Conservation (phyloP, 2,329 filamentous ascomycete genomes). For the Aspergillus sclerotialis region DNA sequence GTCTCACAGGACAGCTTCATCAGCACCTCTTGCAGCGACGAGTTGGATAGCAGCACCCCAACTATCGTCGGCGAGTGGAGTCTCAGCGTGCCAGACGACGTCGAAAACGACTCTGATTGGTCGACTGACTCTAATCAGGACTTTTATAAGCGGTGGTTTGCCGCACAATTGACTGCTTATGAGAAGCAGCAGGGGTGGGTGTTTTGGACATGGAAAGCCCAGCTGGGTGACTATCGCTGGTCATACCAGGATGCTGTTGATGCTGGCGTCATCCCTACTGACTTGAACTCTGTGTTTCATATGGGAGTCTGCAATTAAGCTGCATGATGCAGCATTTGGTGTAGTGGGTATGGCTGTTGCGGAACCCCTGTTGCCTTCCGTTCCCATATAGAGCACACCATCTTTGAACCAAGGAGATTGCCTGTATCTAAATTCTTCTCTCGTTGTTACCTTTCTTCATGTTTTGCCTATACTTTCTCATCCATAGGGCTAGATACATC, state of each 20-base stretch:
- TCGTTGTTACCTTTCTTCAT: too few relatives aligned
- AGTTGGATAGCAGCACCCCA: slow-evolving; percentile 39
- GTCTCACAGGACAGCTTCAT: slow-evolving; percentile 46
- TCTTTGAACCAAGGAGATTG: too few relatives aligned
- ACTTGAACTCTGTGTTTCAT: slow-evolving; percentile 13
- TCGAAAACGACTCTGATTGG: slow-evolving; percentile 43
- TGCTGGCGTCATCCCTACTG: slow-evolving; percentile 34
- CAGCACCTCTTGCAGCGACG: slow-evolving; percentile 42
- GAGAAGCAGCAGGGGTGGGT: slow-evolving; percentile 49
- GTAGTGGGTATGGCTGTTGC: too few relatives aligned
- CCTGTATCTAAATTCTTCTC: too few relatives aligned
- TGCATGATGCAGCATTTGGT: too few relatives aligned
- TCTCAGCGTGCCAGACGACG: slow-evolving; percentile 44
- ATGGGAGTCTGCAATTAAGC: background rate
- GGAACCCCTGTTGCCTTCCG: too few relatives aligned
- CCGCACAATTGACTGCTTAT: slow-evolving; percentile 50
- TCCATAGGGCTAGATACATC: too few relatives aligned
- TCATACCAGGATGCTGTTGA: slow-evolving; percentile 29
- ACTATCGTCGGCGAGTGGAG: slow-evolving; percentile 55
- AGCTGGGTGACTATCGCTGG: slow-evolving; percentile 33
- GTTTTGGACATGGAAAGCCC: slow-evolving; percentile 56
- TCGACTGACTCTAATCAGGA: slow-evolving; percentile 34
- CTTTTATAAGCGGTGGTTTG: slow-evolving; percentile 54
- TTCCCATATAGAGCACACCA: too few relatives aligned
- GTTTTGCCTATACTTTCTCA: too few relatives aligned